Evolutionary conservation across 306 rosid species (phyloP).

Genomic region (Coriaria nepalensis): DNA sequence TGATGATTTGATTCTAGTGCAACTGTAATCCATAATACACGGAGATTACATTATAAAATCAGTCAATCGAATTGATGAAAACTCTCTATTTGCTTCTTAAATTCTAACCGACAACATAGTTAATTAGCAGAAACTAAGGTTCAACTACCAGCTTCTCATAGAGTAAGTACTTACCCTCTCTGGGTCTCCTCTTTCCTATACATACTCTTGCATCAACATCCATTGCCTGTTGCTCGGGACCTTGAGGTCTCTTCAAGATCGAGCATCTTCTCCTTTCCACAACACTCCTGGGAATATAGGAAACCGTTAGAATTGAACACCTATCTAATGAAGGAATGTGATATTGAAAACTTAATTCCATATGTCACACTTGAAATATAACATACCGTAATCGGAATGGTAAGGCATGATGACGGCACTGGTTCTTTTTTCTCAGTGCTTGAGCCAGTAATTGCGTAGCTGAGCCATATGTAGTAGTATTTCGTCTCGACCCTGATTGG

Average conservation of each 20-base stretch:
- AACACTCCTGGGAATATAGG: too few relatives aligned
- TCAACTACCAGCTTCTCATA: neutral
- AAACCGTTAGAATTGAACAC: too few relatives aligned
- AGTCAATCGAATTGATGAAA: too few relatives aligned
- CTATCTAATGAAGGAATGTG: too few relatives aligned
- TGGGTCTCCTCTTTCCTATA: too few relatives aligned
- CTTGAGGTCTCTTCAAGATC: neutral
- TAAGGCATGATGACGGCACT: conserved; percentile 1
- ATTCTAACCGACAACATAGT: neutral
- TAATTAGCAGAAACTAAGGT: neutral
- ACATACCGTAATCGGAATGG: conserved; percentile 4
- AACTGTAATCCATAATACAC: too few relatives aligned
- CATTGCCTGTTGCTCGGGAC: neutral
- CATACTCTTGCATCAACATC: too few relatives aligned
- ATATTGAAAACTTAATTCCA: too few relatives aligned
- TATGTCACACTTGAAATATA: conserved; percentile 1
- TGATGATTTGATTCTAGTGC: too few relatives aligned
- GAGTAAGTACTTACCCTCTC: neutral
- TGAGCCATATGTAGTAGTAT: conserved; percentile 89
- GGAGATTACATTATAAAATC: too few relatives aligned
- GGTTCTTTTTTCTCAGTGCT: conserved; percentile 36
- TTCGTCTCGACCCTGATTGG: conserved; percentile 92
- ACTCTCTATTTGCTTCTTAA: too few relatives aligned
- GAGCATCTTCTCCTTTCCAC: too few relatives aligned
- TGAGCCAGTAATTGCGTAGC: conserved; percentile 94